These are phyloP conservation scores for Fusarium verrucosum DNA, from an alignment of 2,329 filamentous ascomycete species.

Conservation along the genomic window DNA sequence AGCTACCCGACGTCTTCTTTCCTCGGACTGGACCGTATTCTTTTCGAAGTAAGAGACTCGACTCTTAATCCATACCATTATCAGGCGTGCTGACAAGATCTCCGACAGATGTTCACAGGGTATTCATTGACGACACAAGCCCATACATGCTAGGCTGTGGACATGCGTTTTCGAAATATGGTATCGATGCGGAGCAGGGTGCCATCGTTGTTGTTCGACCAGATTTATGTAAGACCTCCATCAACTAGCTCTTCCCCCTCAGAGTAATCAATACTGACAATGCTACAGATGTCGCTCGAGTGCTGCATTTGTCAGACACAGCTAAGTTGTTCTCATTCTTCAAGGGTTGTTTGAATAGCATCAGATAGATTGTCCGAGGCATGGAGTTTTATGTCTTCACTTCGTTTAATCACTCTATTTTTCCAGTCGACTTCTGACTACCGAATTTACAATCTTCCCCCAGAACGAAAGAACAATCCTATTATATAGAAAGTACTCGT, in stretches of 20 bases:
- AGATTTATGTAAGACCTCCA: conserved; percentile 25
- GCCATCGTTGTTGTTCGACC: conserved; percentile 31
- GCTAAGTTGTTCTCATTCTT: neutral
- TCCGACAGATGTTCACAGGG: conserved; percentile 17
- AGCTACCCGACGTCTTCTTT: conserved; percentile 27
- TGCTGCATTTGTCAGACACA: neutral
- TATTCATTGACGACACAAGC: conserved; percentile 28
- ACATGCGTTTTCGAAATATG: conserved; percentile 13
- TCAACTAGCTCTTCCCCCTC: rapidly evolving
- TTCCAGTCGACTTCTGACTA: too few relatives aligned
- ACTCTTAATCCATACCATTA: rapidly evolving
- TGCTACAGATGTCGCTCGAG: conserved; percentile 5
- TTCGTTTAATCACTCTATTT: too few relatives aligned
- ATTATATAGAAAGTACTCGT: too few relatives aligned
- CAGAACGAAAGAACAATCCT: too few relatives aligned
- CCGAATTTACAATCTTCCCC: too few relatives aligned
- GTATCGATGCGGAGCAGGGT: conserved; percentile 13
- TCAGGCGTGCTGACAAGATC: neutral
- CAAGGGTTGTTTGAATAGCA: neutral
- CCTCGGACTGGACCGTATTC: conserved; percentile 10
- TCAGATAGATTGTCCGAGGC: rapidly evolving
- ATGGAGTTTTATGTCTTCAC: too few relatives aligned
- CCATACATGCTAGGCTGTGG: conserved; percentile 27
- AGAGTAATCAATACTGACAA: neutral
- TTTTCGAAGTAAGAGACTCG: neutral